Percentiles rank a stretch among this genome's conserved stretches.
Evolutionary conservation across 176 grass and related monocot genomes (phyloP).

Genomic region (Aegilops umbellulata): DNA sequence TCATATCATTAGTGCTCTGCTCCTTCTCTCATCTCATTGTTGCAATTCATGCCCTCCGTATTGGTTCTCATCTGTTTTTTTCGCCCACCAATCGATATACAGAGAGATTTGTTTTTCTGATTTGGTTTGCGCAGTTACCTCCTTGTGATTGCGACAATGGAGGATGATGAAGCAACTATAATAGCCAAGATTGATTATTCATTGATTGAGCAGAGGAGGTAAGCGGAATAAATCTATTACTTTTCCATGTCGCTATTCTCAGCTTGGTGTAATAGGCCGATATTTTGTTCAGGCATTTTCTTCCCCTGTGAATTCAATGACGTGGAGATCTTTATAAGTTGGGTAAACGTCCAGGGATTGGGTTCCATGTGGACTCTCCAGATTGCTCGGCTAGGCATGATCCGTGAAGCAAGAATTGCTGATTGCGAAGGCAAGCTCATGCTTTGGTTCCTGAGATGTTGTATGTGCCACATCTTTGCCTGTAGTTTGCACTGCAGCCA

Average conservation of each 20-base stretch:
- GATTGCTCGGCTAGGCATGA: not conserved
- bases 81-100: too few species aligned
- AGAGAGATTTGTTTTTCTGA: too few species aligned
- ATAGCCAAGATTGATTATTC: constrained; percentile 88
- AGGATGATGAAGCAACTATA: constrained; percentile 67
- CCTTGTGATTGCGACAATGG: constrained; percentile 72
- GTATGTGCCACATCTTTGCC: too few species aligned
- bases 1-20: too few species aligned
- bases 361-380: constrained; percentile 29
- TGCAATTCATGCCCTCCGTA: too few species aligned
- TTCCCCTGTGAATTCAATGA: constrained; percentile 64
- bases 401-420: too few species aligned
- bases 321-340: constrained; percentile 78
- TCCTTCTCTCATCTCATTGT: too few species aligned
- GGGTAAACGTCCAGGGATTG: constrained; percentile 71
- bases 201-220: constrained; percentile 78
- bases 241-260: not conserved
- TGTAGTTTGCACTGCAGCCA: too few species aligned
- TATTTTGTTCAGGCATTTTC: constrained; percentile 47
- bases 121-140: too few species aligned
- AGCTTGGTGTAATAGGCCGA: not conserved
- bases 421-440: too few species aligned
- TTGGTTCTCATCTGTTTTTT: too few species aligned
- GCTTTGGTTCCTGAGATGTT: too few species aligned
- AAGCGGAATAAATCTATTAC: not conserved